Conservation (phyloP, 2,329 filamentous ascomycete species). For the Trichoderma atrobrunneum region DNA sequence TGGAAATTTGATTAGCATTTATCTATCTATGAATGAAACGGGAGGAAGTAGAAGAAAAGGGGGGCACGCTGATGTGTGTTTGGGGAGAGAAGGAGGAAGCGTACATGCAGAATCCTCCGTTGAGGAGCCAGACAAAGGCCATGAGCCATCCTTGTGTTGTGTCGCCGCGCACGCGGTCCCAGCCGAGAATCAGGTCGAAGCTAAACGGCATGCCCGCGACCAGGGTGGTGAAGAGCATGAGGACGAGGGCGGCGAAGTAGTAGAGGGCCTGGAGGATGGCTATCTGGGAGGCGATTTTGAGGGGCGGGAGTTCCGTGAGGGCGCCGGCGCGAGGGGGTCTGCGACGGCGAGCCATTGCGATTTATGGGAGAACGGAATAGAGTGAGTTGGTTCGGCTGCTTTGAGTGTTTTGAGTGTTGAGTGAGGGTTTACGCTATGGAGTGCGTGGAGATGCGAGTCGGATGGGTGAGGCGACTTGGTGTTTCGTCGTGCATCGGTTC, state of each 20-base stretch:
- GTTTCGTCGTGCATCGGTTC: neutral
- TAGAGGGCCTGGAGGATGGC: constrained; percentile 54
- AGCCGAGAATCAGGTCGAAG: constrained; percentile 55
- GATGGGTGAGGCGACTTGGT: neutral
- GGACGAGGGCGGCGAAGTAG: constrained; percentile 49
- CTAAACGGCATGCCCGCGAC: constrained; percentile 56
- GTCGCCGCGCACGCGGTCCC: constrained; percentile 58
- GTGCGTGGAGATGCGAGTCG: neutral
- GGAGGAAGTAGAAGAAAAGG: neutral
- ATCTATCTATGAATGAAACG: neutral
- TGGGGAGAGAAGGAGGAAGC: constrained; percentile 23
- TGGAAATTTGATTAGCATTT: neutral
- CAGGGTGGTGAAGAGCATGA: constrained; percentile 58
- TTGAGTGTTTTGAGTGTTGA: neutral
- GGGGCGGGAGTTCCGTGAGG: constrained; percentile 58
- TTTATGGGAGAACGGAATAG: neutral
- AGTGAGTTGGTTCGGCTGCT: neutral
- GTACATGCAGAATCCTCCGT: constrained; percentile 53
- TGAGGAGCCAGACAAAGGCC: constrained; percentile 56
- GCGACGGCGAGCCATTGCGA: constrained; percentile 52
- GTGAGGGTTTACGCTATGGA: neutral
- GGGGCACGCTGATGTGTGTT: constrained; percentile 12
- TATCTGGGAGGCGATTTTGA: constrained; percentile 60
- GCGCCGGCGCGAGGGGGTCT: constrained; percentile 59
- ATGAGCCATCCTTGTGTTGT: constrained; percentile 61